Base-by-base conservation (phyloP, 2,329 filamentous ascomycete species). In the Venturia carpophila region DNA sequence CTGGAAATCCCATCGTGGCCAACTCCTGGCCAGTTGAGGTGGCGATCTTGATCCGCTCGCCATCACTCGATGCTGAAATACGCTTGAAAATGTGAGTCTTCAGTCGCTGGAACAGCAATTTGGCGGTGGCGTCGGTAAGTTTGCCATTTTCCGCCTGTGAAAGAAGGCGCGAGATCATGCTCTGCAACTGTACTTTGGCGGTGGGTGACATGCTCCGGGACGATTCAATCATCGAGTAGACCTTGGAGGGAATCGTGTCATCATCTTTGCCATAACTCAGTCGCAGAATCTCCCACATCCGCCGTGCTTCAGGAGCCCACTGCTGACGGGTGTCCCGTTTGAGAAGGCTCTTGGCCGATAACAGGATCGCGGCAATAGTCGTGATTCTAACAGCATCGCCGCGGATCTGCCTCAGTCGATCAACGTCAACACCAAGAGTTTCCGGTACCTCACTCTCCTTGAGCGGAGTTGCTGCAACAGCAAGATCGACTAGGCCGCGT, bases 291-390 rank as follows among this genome's bases (percentile, higher is more conserved):
- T 83, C 77, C 78, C 88, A 84, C 68, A 92, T 84, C n/a, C 89
- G 85, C 2, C 80, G 79, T 0, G 89, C 88, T 75, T 92, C 88
- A 30, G 80, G 84, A 74, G 87, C 90, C 90, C 90, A 94, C 24
- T 88, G 85, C 15, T 84, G 83, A 56, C 90, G 85, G 3, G 91
- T 88, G 71, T 93, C 90, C 19, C 90, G 85, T 76, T 92, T 92
- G 41, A 94, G 82, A 9, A 93, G 79, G 69, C 92, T 93, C 78
- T 94, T 94, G 74, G 87, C 88, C 63, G 91, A 91, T 17, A 93
- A 78, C 37, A 92, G 78, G 60, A 93, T 87, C 0, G 89, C 87
- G 1, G 88, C 89, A 3, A 88, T 84, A 0, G 88, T 89, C 27
- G 90, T 84, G 69, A 93, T 87, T 56, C 85, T 83, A 58, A 87